A percentile compares a stretch with the other conserved stretches of the same genome.
These are phyloP conservation scores for Xylaria acuta DNA, from an alignment of 495 filamentous ascomycete species.

Conservation along the genomic window DNA sequence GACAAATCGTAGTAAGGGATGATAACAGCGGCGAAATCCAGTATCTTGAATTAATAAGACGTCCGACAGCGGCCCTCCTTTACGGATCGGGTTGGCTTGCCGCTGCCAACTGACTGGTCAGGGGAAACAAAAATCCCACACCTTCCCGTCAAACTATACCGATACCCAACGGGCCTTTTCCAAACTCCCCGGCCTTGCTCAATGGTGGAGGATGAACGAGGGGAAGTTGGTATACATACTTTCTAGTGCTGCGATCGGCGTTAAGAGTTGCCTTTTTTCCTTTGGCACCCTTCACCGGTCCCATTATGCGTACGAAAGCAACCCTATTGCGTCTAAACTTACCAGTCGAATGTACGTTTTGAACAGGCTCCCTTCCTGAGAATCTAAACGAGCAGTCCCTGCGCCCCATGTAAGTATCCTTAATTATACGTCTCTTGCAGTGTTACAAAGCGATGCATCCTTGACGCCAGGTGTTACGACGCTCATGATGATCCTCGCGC, in stretches of 20 bases:
- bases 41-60: constrained; percentile 11
- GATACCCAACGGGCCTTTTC: neutral
- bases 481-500: neutral
- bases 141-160: neutral
- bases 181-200: neutral
- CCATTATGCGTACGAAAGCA: constrained; percentile 16
- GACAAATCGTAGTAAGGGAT: constrained; percentile 9
- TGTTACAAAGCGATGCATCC: neutral
- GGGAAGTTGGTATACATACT: constrained; percentile 21
- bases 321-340: constrained; percentile 20
- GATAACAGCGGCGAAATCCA: constrained; percentile 17
- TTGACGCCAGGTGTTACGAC: constrained; percentile 11
- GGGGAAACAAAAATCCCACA: neutral
- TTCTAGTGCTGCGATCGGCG: constrained; percentile 18
- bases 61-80: constrained; percentile 30
- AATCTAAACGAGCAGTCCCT: neutral
- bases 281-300: constrained; percentile 18
- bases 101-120: neutral
- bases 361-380: neutral
- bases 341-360: neutral
- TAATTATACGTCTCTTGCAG: neutral
- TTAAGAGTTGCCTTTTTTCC: neutral
- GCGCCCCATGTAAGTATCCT: neutral
- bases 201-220: constrained; percentile 17
- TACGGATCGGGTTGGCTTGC: constrained; percentile 14